Evolutionary conservation across 129 eudicot species (phyloP), one percentile per base, ranked within the genome.

Genomic region (Ambrosia trifida): DNA sequence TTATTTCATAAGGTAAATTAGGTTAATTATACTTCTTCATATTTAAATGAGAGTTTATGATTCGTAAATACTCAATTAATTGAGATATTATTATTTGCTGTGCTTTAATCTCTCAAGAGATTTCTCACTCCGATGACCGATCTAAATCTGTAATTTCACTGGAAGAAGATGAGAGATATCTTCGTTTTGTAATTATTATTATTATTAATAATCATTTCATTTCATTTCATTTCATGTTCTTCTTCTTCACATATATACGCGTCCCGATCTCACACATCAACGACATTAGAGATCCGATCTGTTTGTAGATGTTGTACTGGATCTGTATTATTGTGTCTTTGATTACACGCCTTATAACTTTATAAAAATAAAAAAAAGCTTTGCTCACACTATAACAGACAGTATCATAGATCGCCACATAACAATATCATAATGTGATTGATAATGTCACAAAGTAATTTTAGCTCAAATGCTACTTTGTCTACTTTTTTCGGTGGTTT

Each of bases 321-420:
- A 70, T 54, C 66, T 54, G 30, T 53, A 70, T 36, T n/a, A 70
- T 36, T n/a, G n/a, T 38, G 50, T 51, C 33, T 43, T 65, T 66
- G 63, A 31, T 32, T 59, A 13, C 65, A 59, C 31, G 43, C 19
- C 65, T 56, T 35, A 56, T 56, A 56, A 24, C 35, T 56, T 53
- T 7, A 56, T 24, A 56, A 36, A 62, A 36, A 4, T 35, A 62
- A 24, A 10, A 2, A n/a, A n/a, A n/a, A n/a, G n/a, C 28, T 24
- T 28, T 36, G 30, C 8, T 40, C 7, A 32, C 31, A 17, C 28
- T 62, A 36, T 8, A 9, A 62, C 8, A 24, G 1, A 62, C 8
- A 24, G 1, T 24, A 24, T 24, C 28, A 40, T 40, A 2, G 44
- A 40, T 40, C 44, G 11, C 11, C 10, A 40, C 9, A 40, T 40